Base-by-base conservation (phyloP, 768 basidiomycete species). In the Lentinula sp. region DNA sequence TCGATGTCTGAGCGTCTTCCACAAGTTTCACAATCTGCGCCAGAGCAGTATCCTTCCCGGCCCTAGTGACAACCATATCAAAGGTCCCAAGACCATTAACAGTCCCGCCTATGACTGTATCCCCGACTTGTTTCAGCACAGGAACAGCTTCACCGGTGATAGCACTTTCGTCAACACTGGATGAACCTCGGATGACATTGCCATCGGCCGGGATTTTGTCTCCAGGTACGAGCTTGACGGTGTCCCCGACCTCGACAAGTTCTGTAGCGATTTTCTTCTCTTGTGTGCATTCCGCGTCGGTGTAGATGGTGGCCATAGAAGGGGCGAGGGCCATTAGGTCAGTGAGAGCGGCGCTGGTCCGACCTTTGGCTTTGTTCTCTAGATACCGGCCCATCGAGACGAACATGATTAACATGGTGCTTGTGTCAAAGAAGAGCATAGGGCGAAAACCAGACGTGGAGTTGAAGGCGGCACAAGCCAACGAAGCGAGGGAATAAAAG, bases 161-260 rank as follows among this genome's bases (percentile, higher is more conserved):
- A 13, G 96, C 96, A 68, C 93, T 95, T 76, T 99, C 97, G 71
- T 99, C 95, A 21, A 98, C 82, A 57, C 85, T 88, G 6, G 93
- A 95, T 3, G 88, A 85, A 3, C 97, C 97, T 52, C 83, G 80
- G 40, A 95, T 70, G 56, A 99, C 93, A 2, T 86, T 89, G 4
- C 97, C 97, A 67, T 99, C 97, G 2, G 97, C 95, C 1, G 97
- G 93, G 4, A 98, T 81, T 74, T 95, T 97, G 70, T 98, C 96
- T 3, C 97, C 97, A 0, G 97, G 96, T 1, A 98, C 91, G 61
- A 99, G 80, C 67, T 98, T 95, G 69, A 97, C 86, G 2, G 81
- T 87, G 69, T 99, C 97, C 1, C 93, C 93, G 45, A 95, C 90
- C 73, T 98, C 93, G 0, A 98, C 87, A 53, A 98, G 84, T 70